Evolutionary conservation across 2,329 filamentous ascomycete genomes (phyloP).

Genomic region (Pseudogymnoascus sp.): DNA sequence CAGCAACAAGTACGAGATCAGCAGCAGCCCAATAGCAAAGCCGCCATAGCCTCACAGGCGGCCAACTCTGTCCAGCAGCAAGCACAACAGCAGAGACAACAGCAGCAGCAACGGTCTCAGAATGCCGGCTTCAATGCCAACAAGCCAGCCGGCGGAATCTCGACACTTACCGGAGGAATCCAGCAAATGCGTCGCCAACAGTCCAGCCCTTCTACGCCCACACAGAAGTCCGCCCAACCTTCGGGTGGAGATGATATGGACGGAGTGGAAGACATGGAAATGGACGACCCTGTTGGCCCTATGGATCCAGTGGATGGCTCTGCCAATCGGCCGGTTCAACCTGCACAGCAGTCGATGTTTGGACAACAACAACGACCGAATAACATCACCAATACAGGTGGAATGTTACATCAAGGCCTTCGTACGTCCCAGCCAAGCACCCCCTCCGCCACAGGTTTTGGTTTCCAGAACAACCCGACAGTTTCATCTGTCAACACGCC

Average conservation of each 20-base stretch:
- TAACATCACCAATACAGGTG: constrained; percentile 67
- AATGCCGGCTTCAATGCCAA: constrained; percentile 21
- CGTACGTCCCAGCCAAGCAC: constrained; percentile 82
- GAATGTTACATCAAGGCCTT: constrained; percentile 67
- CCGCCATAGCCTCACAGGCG: constrained; percentile 29
- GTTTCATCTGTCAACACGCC: constrained; percentile 97
- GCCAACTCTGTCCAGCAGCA: constrained; percentile 40
- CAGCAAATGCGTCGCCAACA: constrained; percentile 28
- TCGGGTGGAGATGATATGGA: constrained; percentile 59
- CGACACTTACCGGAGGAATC: constrained; percentile 23
- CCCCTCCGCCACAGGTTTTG: constrained; percentile 68
- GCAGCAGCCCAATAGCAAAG: constrained; percentile 41
- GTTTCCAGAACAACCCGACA: constrained; percentile 85
- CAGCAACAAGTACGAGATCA: constrained; percentile 37
- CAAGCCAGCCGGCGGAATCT: constrained; percentile 18
- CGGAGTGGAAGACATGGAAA: constrained; percentile 88
- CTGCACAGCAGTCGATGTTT: constrained; percentile 55
- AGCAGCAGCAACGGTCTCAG: constrained; percentile 24
- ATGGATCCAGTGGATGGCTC: constrained; percentile 53
- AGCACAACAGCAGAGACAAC: constrained; percentile 35
- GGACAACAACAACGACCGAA: constrained; percentile 60
- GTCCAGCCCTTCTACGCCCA: constrained; percentile 26
- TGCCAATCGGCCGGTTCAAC: constrained; percentile 47
- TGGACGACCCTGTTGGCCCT: constrained; percentile 72
- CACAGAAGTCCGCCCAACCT: constrained; percentile 23